Evolutionary conservation across 2,329 filamentous ascomycete genomes (phyloP).

Genomic region (Zopfia rhizophila): DNA sequence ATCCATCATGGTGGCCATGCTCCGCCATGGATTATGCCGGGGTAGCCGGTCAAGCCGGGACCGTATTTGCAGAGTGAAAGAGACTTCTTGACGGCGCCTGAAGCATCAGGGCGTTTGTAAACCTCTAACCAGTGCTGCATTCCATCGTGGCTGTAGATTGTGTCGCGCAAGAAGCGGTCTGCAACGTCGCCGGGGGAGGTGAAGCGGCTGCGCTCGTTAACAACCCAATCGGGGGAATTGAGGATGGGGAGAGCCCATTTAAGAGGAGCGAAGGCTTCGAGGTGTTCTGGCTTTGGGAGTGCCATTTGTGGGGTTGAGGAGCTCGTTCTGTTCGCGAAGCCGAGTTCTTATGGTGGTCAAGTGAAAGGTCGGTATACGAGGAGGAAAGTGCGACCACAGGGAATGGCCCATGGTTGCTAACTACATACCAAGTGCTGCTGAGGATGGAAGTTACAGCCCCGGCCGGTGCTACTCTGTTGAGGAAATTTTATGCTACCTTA

Average conservation of each 20-base stretch:
- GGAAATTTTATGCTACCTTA: too few species aligned
- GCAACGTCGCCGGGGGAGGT: slow-evolving; percentile 13
- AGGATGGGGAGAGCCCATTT: slow-evolving; percentile 35
- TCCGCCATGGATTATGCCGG: slow-evolving; percentile 75
- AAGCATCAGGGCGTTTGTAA: slow-evolving; percentile 24
- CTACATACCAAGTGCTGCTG: too few species aligned
- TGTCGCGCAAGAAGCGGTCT: slow-evolving; percentile 29
- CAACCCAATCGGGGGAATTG: slow-evolving; percentile 30
- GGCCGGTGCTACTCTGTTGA: too few species aligned
- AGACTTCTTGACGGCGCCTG: slow-evolving; percentile 22
- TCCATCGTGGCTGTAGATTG: slow-evolving; percentile 28
- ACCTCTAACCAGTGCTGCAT: slow-evolving; percentile 34
- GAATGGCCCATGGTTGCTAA: too few species aligned
- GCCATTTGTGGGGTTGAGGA: not conserved
- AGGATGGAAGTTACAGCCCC: too few species aligned
- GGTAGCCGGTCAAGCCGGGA: slow-evolving; percentile 68
- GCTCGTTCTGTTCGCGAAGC: not conserved
- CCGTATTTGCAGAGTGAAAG: slow-evolving; percentile 34
- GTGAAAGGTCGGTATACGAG: too few species aligned
- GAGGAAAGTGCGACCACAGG: too few species aligned
- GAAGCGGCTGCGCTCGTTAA: slow-evolving; percentile 26
- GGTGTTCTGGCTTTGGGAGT: slow-evolving; percentile 16
- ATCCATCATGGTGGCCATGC: slow-evolving; percentile 73
- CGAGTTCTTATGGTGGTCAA: too few species aligned
- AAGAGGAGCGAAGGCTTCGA: slow-evolving; percentile 33